Conservation (phyloP, 129 eudicot genomes). For the Smallanthus sonchifolius region DNA sequence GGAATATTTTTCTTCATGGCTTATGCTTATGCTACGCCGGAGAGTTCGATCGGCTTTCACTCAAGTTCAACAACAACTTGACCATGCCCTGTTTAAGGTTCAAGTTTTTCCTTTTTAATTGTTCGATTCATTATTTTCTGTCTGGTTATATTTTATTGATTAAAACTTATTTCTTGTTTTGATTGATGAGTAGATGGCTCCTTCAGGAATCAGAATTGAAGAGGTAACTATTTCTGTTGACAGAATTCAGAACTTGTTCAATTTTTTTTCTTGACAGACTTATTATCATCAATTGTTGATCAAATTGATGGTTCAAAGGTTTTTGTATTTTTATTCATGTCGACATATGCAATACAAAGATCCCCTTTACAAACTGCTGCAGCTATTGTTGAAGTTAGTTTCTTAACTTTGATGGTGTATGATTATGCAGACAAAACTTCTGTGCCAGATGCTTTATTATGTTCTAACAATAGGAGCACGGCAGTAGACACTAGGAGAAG, state of each 20-base stretch:
- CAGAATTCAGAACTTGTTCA: neutral
- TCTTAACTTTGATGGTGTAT: neutral
- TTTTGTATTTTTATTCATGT: too few relatives aligned
- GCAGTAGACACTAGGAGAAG: slow-evolving; percentile 94
- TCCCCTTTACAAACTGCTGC: neutral
- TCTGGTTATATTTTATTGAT: neutral
- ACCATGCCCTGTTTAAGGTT: slow-evolving; percentile 87
- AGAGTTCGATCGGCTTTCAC: slow-evolving; percentile 76
- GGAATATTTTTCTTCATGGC: too few relatives aligned
- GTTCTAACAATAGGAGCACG: slow-evolving; percentile 93
- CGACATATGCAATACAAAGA: too few relatives aligned
- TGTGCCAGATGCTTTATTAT: slow-evolving; percentile 96
- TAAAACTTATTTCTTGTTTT: neutral
- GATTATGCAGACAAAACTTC: slow-evolving; percentile 66
- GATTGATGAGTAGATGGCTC: slow-evolving; percentile 47
- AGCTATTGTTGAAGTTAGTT: slow-evolving; percentile 5
- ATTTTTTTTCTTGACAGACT: neutral
- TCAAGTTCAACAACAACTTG: slow-evolving; percentile 68
- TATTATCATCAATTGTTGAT: neutral
- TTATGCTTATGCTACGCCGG: too few relatives aligned
- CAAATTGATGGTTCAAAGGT: too few relatives aligned
- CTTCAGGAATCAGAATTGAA: slow-evolving; percentile 75
- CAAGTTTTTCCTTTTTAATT: neutral
- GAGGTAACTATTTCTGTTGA: slow-evolving; percentile 42
- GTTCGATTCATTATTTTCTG: neutral